These are phyloP conservation scores for Picea engelmannii DNA, from an alignment of 83 land plant genomes.

Conservation along the genomic window DNA sequence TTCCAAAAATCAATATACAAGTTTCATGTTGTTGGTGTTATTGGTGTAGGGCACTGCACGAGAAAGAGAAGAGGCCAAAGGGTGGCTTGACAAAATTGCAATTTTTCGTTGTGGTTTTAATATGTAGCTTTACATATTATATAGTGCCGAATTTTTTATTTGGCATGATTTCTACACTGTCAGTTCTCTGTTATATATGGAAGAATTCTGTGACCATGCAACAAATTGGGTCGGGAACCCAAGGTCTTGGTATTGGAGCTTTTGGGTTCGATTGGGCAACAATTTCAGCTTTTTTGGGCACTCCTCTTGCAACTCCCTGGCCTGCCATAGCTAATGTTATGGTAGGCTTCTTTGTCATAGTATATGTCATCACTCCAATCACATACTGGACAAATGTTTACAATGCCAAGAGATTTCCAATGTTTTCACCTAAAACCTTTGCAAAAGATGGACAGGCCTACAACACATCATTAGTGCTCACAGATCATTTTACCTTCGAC, in stretches of 20 bases:
- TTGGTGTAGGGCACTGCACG: conserved; percentile 54
- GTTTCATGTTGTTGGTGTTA: too few relatives aligned
- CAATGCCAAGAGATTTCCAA: conserved; percentile 61
- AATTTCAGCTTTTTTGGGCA: conserved; percentile 46
- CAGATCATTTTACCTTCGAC: conserved; percentile 49
- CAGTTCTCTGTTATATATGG: conserved; percentile 64
- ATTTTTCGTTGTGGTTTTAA: conserved; percentile 49
- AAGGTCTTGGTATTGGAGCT: conserved; percentile 66
- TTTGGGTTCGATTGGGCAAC: conserved; percentile 65
- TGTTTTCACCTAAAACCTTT: conserved; percentile 53
- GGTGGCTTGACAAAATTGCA: conserved; percentile 54
- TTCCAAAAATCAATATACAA: too few relatives aligned
- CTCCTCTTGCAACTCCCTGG: conserved; percentile 62
- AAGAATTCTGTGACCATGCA: conserved; percentile 63
- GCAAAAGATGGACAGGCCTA: conserved; percentile 18
- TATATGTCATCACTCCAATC: conserved; percentile 58
- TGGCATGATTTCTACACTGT: conserved; percentile 50
- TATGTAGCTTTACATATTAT: conserved; percentile 62
- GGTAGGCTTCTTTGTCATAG: conserved; percentile 47
- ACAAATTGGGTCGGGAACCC: conserved; percentile 65
- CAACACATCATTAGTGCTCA: conserved; percentile 46
- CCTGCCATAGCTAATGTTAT: conserved; percentile 56
- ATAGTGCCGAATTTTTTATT: conserved; percentile 64
- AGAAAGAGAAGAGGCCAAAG: conserved; percentile 49
- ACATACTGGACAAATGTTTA: conserved; percentile 53